Base-by-base conservation (phyloP, 331 rosid genomes). In the Malus hybrid region DNA sequence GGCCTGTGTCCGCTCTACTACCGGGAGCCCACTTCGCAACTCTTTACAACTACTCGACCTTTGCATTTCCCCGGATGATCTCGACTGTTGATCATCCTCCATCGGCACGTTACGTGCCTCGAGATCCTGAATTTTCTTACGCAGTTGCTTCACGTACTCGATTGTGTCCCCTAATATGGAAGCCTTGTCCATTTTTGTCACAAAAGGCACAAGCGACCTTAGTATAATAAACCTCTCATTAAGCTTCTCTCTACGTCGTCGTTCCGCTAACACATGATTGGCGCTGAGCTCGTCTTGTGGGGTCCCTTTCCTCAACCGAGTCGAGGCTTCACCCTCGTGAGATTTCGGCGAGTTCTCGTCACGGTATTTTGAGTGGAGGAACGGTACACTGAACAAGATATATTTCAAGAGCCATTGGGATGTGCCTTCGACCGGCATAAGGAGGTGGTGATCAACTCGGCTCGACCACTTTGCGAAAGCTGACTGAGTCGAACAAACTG, bases 141-240 rank as follows among this genome's bases (percentile, higher is more conserved):
- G 85, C 2, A 95, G 72, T 63, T 92, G 97, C 69, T 95, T 90
- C 44, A 95, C 79, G 33, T 95, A 95, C 79, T 95, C 97, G 22
- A 95, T 90, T 2, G 99, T 90, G 77, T 95, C 99, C 1, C 97
- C 99, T 44, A 95, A 28, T 46, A 95, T 92, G 0, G 99, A 95
- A 3, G 97, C 97, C 66, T 95, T 89, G 86, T 95, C 99, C 97
- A 92, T 95, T 77, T 90, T 95, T 16, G 99, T 95, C 27, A 90
- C 92, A 46, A 95, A 95, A 0, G 99, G 99, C 3, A 95, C 97
- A 0, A 92, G 75, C 0, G 99, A 95, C 73, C 99, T 82, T 2
- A 95, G 61, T 3, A 95, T 89, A 34, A 95, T 84, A 83, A 95
- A 92, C 82, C 93, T 82, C 80, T 95, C 93, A 66, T 95, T 90